Evolutionary conservation across 1,284 basidiomycete genomes (phyloP).

Genomic region (Ustilago esculenta): DNA sequence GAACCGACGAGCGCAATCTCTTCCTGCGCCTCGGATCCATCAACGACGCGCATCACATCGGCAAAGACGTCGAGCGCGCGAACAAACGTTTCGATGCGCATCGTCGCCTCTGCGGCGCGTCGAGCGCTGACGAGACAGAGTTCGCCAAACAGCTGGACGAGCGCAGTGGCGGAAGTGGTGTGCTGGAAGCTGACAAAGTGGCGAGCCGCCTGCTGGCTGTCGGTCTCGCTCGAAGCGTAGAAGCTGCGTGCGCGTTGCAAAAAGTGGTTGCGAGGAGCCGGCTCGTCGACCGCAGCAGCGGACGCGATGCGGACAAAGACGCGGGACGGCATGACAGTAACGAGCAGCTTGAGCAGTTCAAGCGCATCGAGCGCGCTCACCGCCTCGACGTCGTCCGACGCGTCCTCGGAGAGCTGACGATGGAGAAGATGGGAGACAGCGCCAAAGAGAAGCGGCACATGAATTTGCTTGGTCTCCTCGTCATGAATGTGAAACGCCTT

Average conservation of each 20-base stretch:
- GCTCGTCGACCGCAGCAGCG: neutral
- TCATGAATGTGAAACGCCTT: constrained; percentile 78
- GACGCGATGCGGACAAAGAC: constrained; percentile 47
- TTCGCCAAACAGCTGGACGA: constrained; percentile 27
- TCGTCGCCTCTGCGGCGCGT: neutral
- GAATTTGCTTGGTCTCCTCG: constrained; percentile 80
- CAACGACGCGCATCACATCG: constrained; percentile 40
- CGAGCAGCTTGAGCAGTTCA: constrained; percentile 45
- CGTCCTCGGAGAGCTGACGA: neutral
- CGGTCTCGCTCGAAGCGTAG: constrained; percentile 44
- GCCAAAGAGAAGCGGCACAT: constrained; percentile 73
- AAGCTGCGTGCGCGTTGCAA: constrained; percentile 30
- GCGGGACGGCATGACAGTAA: constrained; percentile 49
- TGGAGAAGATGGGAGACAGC: constrained; percentile 35
- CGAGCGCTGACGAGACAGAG: constrained; percentile 23
- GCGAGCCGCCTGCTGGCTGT: constrained; percentile 43
- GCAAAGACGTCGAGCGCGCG: constrained; percentile 45
- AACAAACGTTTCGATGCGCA: constrained; percentile 25
- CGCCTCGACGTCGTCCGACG: neutral
- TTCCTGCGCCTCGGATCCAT: constrained; percentile 26
- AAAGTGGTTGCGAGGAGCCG: constrained; percentile 14
- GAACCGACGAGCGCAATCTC: constrained; percentile 28
- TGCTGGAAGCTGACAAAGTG: constrained; percentile 44
- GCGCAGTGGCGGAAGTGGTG: constrained; percentile 13
- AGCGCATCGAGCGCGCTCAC: constrained; percentile 31